phyloP scores from a whole-genome alignment of 2,329 filamentous ascomycete genomes.

The Claviceps sp. region DNA sequence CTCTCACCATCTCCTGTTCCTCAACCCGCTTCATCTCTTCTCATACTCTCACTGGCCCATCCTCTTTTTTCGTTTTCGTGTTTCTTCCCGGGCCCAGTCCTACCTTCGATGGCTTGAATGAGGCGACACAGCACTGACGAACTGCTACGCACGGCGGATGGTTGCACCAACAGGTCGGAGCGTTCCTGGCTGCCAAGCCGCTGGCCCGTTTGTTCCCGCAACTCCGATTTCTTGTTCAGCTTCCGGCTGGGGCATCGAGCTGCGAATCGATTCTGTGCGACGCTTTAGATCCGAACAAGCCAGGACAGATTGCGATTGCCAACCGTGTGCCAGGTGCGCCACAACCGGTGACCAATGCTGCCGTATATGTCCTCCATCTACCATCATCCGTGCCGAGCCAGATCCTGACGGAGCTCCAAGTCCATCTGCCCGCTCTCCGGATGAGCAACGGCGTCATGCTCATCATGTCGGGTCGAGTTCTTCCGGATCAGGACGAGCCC shows the following conservation, averaged over 20 bases:
- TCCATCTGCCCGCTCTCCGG: not conserved
- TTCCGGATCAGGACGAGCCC: not conserved
- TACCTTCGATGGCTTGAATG: not conserved
- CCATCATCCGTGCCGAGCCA: not conserved
- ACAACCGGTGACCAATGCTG: constrained; percentile 1
- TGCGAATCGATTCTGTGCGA: not conserved
- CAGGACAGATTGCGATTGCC: not conserved
- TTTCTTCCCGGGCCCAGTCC: not conserved
- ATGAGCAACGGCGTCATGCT: constrained; percentile 2
- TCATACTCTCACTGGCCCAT: too few species aligned
- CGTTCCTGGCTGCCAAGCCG: not conserved
- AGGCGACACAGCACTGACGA: not conserved
- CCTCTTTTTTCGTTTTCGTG: not conserved
- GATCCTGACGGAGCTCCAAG: constrained; percentile 1
- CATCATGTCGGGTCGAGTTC: not conserved
- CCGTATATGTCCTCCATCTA: constrained; percentile 6
- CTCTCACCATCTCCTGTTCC: not conserved
- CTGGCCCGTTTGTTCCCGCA: not conserved
- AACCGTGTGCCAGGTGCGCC: not conserved
- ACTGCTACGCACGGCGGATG: too few species aligned
- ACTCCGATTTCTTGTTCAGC: not conserved
- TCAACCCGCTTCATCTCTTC: too few species aligned
- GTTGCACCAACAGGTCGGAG: not conserved
- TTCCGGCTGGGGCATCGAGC: not conserved
- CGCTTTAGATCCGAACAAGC: not conserved